These are phyloP conservation scores for Aspergillus calidoustus DNA, from an alignment of 2,329 filamentous ascomycete species.

Conservation along the genomic window DNA sequence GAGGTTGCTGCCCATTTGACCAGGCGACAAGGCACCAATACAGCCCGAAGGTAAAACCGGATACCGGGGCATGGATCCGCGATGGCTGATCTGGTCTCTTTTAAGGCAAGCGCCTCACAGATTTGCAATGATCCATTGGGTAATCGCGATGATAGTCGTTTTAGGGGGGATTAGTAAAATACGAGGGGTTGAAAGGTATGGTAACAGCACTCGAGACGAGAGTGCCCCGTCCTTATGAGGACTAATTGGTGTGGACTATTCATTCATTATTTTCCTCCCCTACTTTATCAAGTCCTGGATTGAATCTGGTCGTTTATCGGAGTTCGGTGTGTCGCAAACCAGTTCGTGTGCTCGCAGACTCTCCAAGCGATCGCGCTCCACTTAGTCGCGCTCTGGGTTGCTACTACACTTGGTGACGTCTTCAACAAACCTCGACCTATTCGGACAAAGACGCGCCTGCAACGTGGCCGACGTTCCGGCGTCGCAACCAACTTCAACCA, in stretches of 20 bases:
- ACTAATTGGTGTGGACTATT: constrained; percentile 10
- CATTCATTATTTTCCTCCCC: constrained; percentile 29
- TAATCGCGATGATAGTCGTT: neutral
- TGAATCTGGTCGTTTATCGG: constrained; percentile 19
- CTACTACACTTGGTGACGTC: constrained; percentile 28
- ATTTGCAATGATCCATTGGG: neutral
- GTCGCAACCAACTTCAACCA: constrained; percentile 33
- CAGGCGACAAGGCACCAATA: constrained; percentile 26
- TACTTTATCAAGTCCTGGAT: constrained; percentile 23
- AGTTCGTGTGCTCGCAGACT: constrained; percentile 9
- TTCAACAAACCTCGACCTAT: constrained; percentile 15
- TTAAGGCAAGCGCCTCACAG: neutral
- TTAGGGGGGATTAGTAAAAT: constrained; percentile 12
- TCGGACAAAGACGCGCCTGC: constrained; percentile 44
- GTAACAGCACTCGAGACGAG: constrained; percentile 10
- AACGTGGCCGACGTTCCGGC: constrained; percentile 48
- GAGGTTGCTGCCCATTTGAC: constrained; percentile 3
- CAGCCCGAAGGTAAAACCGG: constrained; percentile 10
- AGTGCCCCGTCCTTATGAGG: constrained; percentile 19
- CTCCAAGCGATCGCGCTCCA: constrained; percentile 17
- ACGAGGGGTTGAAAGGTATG: constrained; percentile 12
- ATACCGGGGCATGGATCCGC: constrained; percentile 28
- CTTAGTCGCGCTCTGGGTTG: constrained; percentile 18
- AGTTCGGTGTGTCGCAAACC: constrained; percentile 21
- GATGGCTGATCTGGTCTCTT: constrained; percentile 7